Conservation (phyloP, 257 asterid genomes). For the Nicotiana knightiana region DNA sequence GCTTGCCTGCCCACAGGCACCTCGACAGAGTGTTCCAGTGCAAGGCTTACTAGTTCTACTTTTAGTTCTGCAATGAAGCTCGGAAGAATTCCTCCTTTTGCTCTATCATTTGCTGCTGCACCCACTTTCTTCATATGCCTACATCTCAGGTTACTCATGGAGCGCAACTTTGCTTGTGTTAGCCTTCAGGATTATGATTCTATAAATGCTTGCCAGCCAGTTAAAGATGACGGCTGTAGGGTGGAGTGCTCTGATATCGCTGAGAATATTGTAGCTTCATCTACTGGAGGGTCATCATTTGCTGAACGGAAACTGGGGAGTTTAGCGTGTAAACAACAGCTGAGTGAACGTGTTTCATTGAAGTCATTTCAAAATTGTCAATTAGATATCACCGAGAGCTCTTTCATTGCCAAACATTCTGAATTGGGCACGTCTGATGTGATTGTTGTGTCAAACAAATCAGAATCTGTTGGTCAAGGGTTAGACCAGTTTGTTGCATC, state of each 20-base stretch:
- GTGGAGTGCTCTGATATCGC: slow-evolving; percentile 23
- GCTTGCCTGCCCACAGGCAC: slow-evolving; percentile 46
- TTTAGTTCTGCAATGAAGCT: slow-evolving; percentile 31
- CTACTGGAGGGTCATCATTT: slow-evolving; percentile 12
- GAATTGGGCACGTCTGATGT: slow-evolving; percentile 19
- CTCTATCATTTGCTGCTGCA: slow-evolving; percentile 43
- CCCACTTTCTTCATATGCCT: slow-evolving; percentile 40
- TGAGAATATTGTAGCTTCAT: slow-evolving; percentile 20
- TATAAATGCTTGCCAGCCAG: slow-evolving; percentile 21
- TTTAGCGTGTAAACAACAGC: slow-evolving; percentile 11
- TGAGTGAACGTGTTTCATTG: slow-evolving; percentile 17
- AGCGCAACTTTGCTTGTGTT: slow-evolving; percentile 26
- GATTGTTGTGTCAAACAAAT: slow-evolving; percentile 15
- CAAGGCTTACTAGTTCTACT: slow-evolving; percentile 30
- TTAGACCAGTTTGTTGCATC: slow-evolving; percentile 28
- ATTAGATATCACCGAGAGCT: slow-evolving; percentile 9
- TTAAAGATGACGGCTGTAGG: slow-evolving; percentile 24
- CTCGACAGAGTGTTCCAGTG: slow-evolving; percentile 36
- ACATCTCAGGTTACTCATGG: slow-evolving; percentile 41
- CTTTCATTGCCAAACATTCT: slow-evolving; percentile 6
- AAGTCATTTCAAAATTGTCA: slow-evolving; percentile 20
- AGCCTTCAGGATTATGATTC: slow-evolving; percentile 26
- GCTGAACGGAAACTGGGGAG: slow-evolving; percentile 22
- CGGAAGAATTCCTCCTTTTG: slow-evolving; percentile 35
- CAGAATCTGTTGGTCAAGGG: slow-evolving; percentile 17